phyloP scores from a whole-genome alignment of 257 asterid genomes.

The Solanum medicagineum region DNA sequence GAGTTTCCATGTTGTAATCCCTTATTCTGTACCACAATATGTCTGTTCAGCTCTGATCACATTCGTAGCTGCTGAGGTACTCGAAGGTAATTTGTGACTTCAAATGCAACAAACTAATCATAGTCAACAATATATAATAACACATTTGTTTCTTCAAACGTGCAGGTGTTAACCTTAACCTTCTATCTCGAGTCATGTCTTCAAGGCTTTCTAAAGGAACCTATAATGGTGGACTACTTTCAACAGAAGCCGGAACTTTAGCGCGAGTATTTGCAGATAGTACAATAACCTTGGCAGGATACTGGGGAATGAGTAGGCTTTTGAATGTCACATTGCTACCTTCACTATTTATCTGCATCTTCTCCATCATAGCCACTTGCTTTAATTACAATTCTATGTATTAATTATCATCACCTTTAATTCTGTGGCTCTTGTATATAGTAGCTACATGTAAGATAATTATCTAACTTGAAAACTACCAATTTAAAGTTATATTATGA shows the following conservation, averaged over 20 bases:
- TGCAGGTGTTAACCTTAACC: slow-evolving; percentile 66
- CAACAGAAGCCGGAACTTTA: slow-evolving; percentile 88
- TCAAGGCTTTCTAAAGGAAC: slow-evolving; percentile 94
- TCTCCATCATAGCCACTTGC: slow-evolving; percentile 71
- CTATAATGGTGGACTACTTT: slow-evolving; percentile 74
- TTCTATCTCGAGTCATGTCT: slow-evolving; percentile 89
- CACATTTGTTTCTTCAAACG: neutral
- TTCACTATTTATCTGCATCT: slow-evolving; percentile 61
- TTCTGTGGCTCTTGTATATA: neutral
- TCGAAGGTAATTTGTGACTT: slow-evolving; percentile 52
- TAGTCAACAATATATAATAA: neutral
- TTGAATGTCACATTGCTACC: slow-evolving; percentile 71
- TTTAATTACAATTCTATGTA: slow-evolving; percentile 79
- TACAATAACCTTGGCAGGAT: slow-evolving; percentile 82
- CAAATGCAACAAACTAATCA: neutral
- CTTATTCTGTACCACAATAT: slow-evolving; percentile 74
- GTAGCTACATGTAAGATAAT: neutral
- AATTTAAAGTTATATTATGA: neutral
- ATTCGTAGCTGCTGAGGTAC: slow-evolving; percentile 94
- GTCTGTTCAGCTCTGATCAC: slow-evolving; percentile 76
- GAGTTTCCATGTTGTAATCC: slow-evolving; percentile 59
- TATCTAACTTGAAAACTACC: neutral
- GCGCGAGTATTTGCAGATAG: slow-evolving; percentile 91
- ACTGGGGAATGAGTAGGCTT: slow-evolving; percentile 51
- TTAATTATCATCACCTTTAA: slow-evolving; percentile 4